Conservation (phyloP, 2,329 filamentous ascomycete species). For the Emergomyces africanus region DNA sequence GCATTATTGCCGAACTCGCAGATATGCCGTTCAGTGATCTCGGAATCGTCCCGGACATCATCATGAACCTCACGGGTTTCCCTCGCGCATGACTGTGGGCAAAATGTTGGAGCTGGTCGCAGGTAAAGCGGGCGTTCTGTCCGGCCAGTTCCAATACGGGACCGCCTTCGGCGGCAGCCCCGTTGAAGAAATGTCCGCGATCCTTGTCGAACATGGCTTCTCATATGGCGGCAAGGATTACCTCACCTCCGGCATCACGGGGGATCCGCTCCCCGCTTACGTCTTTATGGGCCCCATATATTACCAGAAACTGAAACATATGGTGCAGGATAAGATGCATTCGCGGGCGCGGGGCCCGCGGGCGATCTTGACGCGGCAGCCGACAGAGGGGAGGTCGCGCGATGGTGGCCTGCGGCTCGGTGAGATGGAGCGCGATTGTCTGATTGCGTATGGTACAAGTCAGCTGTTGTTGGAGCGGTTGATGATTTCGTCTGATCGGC, state of each 20-base stretch:
- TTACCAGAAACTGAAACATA: conserved; percentile 99
- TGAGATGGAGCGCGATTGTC: conserved; percentile 97
- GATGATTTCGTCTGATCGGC: conserved; percentile 88
- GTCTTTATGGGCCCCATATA: conserved; percentile 99
- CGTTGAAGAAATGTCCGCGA: conserved; percentile 77
- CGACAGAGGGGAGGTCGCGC: conserved; percentile 85
- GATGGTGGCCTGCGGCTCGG: conserved; percentile 87
- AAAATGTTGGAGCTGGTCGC: conserved; percentile 93
- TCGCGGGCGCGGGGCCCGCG: conserved; percentile 79
- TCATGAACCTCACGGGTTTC: conserved; percentile 99
- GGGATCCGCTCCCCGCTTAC: conserved; percentile 85
- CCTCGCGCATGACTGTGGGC: conserved; percentile 97
- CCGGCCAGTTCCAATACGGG: conserved; percentile 78
- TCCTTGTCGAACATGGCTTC: conserved; percentile 79
- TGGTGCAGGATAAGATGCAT: conserved; percentile 99
- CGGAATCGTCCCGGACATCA: conserved; percentile 91
- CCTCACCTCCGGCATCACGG: conserved; percentile 88
- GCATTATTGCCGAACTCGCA: conserved; percentile 91
- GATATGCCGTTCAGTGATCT: conserved; percentile 92
- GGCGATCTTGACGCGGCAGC: conserved; percentile 86
- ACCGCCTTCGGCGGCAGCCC: conserved; percentile 74
- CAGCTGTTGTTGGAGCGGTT: conserved; percentile 85
- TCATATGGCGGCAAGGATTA: conserved; percentile 96
- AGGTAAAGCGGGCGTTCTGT: conserved; percentile 81
- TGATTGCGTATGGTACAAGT: conserved; percentile 92